Evolutionary conservation across 2,329 filamentous ascomycete species (phyloP).

Genomic region (Talaromyces sp.): DNA sequence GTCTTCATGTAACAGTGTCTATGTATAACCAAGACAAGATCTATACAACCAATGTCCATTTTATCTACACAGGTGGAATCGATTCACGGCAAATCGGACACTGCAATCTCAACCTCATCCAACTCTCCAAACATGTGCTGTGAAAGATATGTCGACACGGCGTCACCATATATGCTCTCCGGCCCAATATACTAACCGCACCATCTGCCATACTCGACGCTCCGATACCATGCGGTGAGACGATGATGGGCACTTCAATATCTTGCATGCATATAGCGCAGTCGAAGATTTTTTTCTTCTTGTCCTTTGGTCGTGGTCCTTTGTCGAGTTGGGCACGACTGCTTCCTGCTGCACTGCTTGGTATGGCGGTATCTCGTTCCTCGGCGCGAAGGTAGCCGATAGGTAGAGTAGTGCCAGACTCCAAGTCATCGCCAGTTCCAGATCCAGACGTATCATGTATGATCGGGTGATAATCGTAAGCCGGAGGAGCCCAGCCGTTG

Average conservation of each 20-base stretch:
- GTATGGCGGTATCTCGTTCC: slow-evolving; percentile 35
- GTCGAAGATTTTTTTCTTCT: slow-evolving; percentile 67
- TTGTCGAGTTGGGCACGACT: slow-evolving; percentile 30
- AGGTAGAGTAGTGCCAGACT: slow-evolving; percentile 71
- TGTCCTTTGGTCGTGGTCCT: slow-evolving; percentile 35
- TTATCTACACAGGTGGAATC: slow-evolving; percentile 69
- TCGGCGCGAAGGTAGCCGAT: slow-evolving; percentile 64
- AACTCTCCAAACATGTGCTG: slow-evolving; percentile 83
- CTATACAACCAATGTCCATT: background rate
- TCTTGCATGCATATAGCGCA: slow-evolving; percentile 94
- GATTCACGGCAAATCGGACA: slow-evolving; percentile 94
- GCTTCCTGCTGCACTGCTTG: slow-evolving; percentile 30
- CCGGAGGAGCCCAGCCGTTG: slow-evolving; percentile 59
- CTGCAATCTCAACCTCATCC: slow-evolving; percentile 90
- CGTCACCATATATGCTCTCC: slow-evolving; percentile 92
- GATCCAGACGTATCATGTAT: slow-evolving; percentile 52
- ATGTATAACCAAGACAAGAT: background rate
- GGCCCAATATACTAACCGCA: slow-evolving; percentile 65
- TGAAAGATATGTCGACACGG: slow-evolving; percentile 97
- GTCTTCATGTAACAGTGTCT: background rate
- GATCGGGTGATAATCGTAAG: slow-evolving; percentile 91
- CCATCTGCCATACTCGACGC: slow-evolving; percentile 41
- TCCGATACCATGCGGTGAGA: slow-evolving; percentile 49
- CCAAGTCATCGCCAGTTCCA: slow-evolving; percentile 65
- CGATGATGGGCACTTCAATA: slow-evolving; percentile 80